phyloP scores from a whole-genome alignment of 1,139 yeast genomes.

The Blastobotrys persicus region DNA sequence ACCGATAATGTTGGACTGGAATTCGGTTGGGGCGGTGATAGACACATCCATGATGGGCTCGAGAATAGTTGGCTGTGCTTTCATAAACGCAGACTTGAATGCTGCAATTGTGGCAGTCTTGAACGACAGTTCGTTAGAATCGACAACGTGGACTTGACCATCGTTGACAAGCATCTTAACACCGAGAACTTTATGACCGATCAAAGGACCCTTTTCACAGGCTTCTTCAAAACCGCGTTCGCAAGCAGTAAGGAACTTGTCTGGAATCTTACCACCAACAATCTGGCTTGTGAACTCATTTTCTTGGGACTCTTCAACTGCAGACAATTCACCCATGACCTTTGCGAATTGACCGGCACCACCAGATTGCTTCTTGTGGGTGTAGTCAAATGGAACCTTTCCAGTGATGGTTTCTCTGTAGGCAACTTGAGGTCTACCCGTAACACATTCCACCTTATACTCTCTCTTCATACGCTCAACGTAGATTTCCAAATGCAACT shows the following conservation, averaged over 20 bases:
- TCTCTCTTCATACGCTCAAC: slow-evolving; percentile 98
- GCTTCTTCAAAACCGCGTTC: slow-evolving; percentile 94
- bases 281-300: slow-evolving; percentile 81
- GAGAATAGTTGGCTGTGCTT: slow-evolving; percentile 80
- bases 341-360: slow-evolving; percentile 99
- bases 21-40: slow-evolving; percentile 92
- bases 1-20: slow-evolving; percentile 92
- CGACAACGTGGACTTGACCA: slow-evolving; percentile 97
- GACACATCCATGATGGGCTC: slow-evolving; percentile 96
- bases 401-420: slow-evolving; percentile 88
- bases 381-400: slow-evolving; percentile 79
- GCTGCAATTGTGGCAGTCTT: slow-evolving; percentile 91
- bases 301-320: slow-evolving; percentile 47
- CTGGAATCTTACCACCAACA: slow-evolving; percentile 97
- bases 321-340: slow-evolving; percentile 81
- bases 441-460: slow-evolving; percentile 89
- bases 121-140: slow-evolving; percentile 93
- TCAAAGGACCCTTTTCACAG: slow-evolving; percentile 92
- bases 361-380: slow-evolving; percentile 97
- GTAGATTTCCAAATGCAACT: slow-evolving; percentile 89
- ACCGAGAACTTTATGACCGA: slow-evolving; percentile 92
- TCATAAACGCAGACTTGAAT: slow-evolving; percentile 83
- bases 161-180: slow-evolving; percentile 91
- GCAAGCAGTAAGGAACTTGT: slow-evolving; percentile 92
- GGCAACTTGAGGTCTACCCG: slow-evolving; percentile 98